Evolutionary conservation across 345 rosid species (phyloP).

Genomic region (Linum tenue): DNA sequence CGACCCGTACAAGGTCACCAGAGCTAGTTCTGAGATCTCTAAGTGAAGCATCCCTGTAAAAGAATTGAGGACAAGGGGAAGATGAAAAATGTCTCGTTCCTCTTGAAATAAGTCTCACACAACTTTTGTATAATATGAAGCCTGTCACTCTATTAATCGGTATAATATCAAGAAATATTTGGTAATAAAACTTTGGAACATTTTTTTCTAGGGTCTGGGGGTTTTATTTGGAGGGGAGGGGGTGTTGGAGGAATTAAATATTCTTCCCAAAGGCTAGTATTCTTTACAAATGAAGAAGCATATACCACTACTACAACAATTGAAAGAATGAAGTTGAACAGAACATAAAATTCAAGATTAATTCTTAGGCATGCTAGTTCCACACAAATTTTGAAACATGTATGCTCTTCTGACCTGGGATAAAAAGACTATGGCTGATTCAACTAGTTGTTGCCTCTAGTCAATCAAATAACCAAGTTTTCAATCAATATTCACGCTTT

Average conservation of each 20-base stretch:
- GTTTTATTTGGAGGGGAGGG: too few species aligned
- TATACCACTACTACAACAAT: neutral
- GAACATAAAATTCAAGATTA: too few species aligned
- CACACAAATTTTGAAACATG: neutral
- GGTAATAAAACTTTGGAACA: neutral
- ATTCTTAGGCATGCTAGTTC: neutral
- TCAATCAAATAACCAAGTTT: too few species aligned
- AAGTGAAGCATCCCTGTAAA: conserved; percentile 50
- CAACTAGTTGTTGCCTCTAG: too few species aligned
- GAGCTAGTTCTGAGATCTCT: conserved; percentile 64
- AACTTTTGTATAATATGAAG: too few species aligned
- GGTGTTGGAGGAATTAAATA: too few species aligned
- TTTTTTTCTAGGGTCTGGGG: too few species aligned
- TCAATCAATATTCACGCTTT: too few species aligned
- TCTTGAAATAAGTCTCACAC: neutral
- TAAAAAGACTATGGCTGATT: neutral
- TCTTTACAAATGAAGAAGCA: neutral
- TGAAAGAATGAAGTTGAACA: neutral
- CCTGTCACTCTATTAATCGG: neutral
- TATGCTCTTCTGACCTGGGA: neutral
- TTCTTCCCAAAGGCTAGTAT: too few species aligned
- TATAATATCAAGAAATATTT: too few species aligned
- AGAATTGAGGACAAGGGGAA: conserved; percentile 1
- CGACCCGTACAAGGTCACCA: conserved; percentile 57
- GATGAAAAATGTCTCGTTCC: neutral